phyloP scores from a whole-genome alignment of 805 yeast genomes.

The Komagataella mondaviorum region DNA sequence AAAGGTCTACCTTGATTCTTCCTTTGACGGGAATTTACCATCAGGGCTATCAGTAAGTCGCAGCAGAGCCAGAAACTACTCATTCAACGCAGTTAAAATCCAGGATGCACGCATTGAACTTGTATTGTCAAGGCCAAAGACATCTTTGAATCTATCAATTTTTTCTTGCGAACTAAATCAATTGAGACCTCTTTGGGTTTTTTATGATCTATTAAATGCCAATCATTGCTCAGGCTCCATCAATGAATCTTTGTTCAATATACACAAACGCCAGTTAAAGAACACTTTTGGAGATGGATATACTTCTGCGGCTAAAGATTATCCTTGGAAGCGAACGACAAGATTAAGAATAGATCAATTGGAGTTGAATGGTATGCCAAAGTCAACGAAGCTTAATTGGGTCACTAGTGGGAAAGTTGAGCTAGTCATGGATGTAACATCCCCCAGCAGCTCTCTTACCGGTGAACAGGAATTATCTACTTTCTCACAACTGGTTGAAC shows the following conservation, averaged over 20 bases:
- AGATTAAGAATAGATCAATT: conserved; percentile 26
- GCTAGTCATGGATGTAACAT: conserved; percentile 56
- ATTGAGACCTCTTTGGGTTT: conserved; percentile 86
- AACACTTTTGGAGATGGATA: background rate
- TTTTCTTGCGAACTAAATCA: conserved; percentile 72
- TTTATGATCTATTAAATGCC: conserved; percentile 77
- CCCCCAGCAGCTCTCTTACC: conserved; percentile 27
- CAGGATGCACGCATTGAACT: conserved; percentile 77
- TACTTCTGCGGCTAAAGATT: background rate
- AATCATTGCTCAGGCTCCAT: conserved; percentile 80
- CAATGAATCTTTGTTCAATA: conserved; percentile 85
- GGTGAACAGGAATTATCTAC: background rate
- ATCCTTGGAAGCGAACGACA: conserved; percentile 32
- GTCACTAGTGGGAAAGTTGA: conserved; percentile 58
- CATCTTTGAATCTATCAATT: conserved; percentile 16
- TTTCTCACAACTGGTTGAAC: background rate
- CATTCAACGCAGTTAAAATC: conserved; percentile 68
- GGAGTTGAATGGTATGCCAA: conserved; percentile 16
- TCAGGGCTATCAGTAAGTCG: conserved; percentile 59
- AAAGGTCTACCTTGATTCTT: conserved; percentile 71
- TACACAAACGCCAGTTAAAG: conserved; percentile 36
- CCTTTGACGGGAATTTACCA: conserved; percentile 75
- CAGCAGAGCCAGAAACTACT: conserved; percentile 82
- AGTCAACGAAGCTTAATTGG: conserved; percentile 49
- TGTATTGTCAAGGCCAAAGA: conserved; percentile 20